Conservation (phyloP, 768 basidiomycete species). For the Naganishia randhawae region DNA sequence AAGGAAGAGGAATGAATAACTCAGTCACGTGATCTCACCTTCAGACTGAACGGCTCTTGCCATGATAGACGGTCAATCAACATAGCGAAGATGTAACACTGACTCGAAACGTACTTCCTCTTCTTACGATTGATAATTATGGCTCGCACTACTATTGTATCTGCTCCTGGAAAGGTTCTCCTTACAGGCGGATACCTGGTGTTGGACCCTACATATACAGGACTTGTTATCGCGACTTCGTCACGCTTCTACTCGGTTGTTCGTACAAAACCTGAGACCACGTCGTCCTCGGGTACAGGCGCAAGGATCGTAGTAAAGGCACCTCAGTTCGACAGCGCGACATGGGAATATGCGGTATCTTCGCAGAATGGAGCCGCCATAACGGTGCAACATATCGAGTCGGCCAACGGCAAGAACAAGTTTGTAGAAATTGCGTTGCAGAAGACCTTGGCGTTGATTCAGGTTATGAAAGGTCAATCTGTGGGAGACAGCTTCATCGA, state of each 20-base stretch:
- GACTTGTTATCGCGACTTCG: constrained; percentile 84
- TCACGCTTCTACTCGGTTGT: constrained; percentile 88
- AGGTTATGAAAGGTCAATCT: constrained; percentile 45
- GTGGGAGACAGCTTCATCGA: constrained; percentile 16
- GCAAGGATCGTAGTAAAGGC: constrained; percentile 68
- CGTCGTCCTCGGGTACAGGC: background rate
- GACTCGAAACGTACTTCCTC: background rate
- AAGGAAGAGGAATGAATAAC: too few relatives aligned
- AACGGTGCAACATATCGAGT: background rate
- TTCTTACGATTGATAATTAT: background rate
- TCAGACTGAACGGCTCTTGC: background rate
- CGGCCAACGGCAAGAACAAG: constrained; percentile 65
- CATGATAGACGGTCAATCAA: background rate
- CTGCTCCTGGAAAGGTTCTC: constrained; percentile 91
- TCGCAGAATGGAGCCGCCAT: constrained; percentile 12
- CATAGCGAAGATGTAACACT: background rate
- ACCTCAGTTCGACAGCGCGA: constrained; percentile 78
- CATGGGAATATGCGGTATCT: constrained; percentile 35
- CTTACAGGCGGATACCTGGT: constrained; percentile 96
- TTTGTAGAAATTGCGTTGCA: constrained; percentile 88
- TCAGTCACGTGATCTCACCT: too few relatives aligned
- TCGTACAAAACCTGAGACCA: constrained; percentile 34
- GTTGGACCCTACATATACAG: constrained; percentile 78
- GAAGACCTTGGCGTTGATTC: constrained; percentile 65
- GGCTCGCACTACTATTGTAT: constrained; percentile 65